Base-by-base conservation (phyloP, 202 grass and related monocot genomes). In the Zizania palustris region DNA sequence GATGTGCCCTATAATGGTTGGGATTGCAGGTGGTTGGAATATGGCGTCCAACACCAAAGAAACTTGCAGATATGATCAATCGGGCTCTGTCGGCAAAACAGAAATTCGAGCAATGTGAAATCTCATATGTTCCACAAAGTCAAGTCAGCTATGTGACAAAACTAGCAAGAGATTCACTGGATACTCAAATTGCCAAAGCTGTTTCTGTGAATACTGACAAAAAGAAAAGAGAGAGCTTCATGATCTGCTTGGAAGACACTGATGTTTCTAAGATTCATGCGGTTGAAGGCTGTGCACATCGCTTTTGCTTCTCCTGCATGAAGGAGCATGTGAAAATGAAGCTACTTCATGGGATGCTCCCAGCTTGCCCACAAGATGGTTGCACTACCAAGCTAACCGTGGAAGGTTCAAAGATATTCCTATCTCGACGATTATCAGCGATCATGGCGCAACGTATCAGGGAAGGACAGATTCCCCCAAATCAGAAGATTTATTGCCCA, bases 271-370 rank as follows among this genome's bases (percentile, higher is more conserved):
- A 90, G 60, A 90, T 93, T 82, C 86, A 87, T 51, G 15, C 37
- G 42, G 72, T 93, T 40, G 73, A 87, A 74, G 81, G 22, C 4
- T 93, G 84, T 11, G 65, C 19, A 7, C 90, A 93, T 54, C 76
- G 74, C 70, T 93, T 87, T 85, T 93, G 90, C 69, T 87, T 87
- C 59, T 79, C 73, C 79, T 93, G 90, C 80, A 87, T 93, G 90
- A 87, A 83, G 60, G 87, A 93, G 69, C 87, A 90, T 85, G 81
- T 90, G 18, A 85, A 93, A 82, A 69, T 87, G 18, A 90, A 82
- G 73, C 73, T 93, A 60, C 84, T 83, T 57, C 74, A 93, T 80
- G 87, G 81, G 75, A 75, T 82, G 61, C 80, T 93, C 21, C 84
- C 87, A 74, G 51, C 16, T 67, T 93, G 91, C 40, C 87, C 91